Evolutionary conservation across 192 early-diverging fungal genomes (phyloP).

Genomic region (Funneliformis geosporum): DNA sequence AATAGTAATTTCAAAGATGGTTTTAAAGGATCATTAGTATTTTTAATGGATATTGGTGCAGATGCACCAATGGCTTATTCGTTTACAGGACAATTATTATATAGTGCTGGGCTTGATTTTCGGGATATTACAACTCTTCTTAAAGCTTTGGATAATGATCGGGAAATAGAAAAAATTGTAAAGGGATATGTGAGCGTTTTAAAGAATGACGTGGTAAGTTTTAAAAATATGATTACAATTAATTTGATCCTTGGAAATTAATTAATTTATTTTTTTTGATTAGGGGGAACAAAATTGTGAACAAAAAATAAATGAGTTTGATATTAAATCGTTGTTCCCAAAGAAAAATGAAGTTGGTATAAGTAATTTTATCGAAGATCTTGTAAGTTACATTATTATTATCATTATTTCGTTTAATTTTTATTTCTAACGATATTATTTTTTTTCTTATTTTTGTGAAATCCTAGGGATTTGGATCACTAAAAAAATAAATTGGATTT

Average conservation of each 20-base stretch:
- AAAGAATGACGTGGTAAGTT: constrained; percentile 12
- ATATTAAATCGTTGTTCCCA: constrained; percentile 13
- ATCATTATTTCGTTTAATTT: background rate
- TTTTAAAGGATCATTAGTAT: constrained; percentile 55
- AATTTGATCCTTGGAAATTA: background rate
- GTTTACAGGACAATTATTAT: constrained; percentile 64
- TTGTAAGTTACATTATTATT: background rate
- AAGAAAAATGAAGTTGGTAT: background rate
- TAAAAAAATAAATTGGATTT: constrained; percentile 18
- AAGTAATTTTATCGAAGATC: constrained; percentile 19
- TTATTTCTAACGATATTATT: background rate
- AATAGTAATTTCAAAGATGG: constrained; percentile 52
- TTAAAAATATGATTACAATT: background rate
- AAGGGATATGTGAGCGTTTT: background rate
- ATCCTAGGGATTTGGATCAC: background rate
- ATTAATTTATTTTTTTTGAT: background rate
- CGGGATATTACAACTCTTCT: constrained; percentile 44
- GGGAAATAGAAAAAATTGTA: constrained; percentile 3
- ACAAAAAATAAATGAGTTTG: constrained; percentile 27
- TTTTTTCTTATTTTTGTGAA: background rate
- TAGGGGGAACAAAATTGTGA: constrained; percentile 7
- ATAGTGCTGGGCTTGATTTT: constrained; percentile 53
- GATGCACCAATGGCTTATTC: constrained; percentile 72
- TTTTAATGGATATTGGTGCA: constrained; percentile 69
- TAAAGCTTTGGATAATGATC: constrained; percentile 37